Conservation (phyloP, 2,329 filamentous ascomycete genomes). For the Aureobasidium sp. region DNA sequence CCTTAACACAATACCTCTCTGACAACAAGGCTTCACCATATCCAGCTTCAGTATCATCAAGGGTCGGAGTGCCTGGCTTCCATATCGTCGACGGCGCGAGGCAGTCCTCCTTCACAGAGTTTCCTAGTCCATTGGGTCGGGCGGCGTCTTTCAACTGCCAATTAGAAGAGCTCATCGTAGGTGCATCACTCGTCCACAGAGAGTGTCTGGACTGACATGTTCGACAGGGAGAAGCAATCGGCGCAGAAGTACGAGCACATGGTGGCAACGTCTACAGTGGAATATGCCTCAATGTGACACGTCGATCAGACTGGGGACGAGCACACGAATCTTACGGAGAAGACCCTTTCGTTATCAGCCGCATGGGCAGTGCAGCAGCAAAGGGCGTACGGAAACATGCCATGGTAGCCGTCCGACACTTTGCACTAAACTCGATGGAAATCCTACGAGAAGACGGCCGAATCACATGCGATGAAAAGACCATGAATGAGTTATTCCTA, state of each 20-base stretch:
- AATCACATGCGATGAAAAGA: slow-evolving; percentile 24
- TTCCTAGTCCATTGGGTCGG: background rate
- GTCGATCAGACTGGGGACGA: slow-evolving; percentile 7
- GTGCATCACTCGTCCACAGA: background rate
- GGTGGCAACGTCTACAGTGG: slow-evolving; percentile 11
- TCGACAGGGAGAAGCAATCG: background rate
- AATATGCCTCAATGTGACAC: slow-evolving; percentile 12
- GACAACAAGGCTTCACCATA: slow-evolving; percentile 6
- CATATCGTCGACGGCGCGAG: background rate
- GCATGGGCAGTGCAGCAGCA: slow-evolving; percentile 6
- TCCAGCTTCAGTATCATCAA: background rate
- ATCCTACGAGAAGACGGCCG: slow-evolving; percentile 26
- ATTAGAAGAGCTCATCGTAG: background rate
- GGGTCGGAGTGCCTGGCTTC: slow-evolving; percentile 4
- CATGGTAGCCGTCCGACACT: slow-evolving; percentile 29
- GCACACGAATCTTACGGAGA: slow-evolving; percentile 13
- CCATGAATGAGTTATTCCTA: slow-evolving; percentile 25
- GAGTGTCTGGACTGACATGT: background rate
- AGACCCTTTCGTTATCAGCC: slow-evolving; percentile 7
- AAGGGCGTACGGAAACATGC: slow-evolving; percentile 2
- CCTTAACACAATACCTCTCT: background rate
- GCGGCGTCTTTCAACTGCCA: slow-evolving; percentile 1
- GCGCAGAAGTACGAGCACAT: slow-evolving; percentile 7
- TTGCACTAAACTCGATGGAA: slow-evolving; percentile 28
- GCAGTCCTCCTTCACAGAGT: background rate